These are phyloP conservation scores for Ceratobasidium sp. DNA, from an alignment of 1,284 basidiomycete species.

Conservation along the genomic window DNA sequence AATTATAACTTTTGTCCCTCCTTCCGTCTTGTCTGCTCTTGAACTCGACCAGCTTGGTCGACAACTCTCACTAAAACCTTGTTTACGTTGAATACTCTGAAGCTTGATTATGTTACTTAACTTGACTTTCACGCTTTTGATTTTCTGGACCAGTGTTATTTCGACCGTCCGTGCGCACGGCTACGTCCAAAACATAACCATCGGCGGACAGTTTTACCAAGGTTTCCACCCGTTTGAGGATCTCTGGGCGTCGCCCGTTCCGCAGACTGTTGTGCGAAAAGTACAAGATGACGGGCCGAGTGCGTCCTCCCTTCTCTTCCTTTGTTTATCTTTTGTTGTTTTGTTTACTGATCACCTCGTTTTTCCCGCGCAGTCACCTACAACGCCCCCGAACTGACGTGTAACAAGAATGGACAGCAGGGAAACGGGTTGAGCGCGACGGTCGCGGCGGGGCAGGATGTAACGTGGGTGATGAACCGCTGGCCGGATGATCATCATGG, in stretches of 20 bases:
- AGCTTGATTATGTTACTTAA: too few species aligned
- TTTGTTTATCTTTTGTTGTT: constrained; percentile 4
- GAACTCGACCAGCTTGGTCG: constrained; percentile 19
- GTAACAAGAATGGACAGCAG: constrained; percentile 46
- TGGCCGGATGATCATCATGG: constrained; percentile 49
- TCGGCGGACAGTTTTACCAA: constrained; percentile 42
- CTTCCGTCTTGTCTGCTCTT: not conserved
- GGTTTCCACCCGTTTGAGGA: constrained; percentile 46
- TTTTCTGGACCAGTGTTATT: constrained; percentile 13
- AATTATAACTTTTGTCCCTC: constrained; percentile 15
- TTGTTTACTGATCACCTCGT: not conserved
- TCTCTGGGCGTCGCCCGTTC: constrained; percentile 37
- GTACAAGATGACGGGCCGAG: constrained; percentile 49
- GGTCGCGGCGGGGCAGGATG: constrained; percentile 45
- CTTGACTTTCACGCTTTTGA: constrained; percentile 8
- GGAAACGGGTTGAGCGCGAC: constrained; percentile 40
- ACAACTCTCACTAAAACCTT: not conserved
- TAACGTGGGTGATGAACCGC: constrained; percentile 31
- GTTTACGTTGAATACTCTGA: too few species aligned
- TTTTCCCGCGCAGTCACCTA: constrained; percentile 19
- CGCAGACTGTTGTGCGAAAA: constrained; percentile 45
- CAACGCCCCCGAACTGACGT: constrained; percentile 42
- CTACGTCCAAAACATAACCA: constrained; percentile 44
- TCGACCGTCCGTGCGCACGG: constrained; percentile 48
- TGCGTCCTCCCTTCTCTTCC: not conserved